These are phyloP conservation scores for Teratosphaeria nubilosa DNA, from an alignment of 2,329 filamentous ascomycete species.

Conservation along the genomic window DNA sequence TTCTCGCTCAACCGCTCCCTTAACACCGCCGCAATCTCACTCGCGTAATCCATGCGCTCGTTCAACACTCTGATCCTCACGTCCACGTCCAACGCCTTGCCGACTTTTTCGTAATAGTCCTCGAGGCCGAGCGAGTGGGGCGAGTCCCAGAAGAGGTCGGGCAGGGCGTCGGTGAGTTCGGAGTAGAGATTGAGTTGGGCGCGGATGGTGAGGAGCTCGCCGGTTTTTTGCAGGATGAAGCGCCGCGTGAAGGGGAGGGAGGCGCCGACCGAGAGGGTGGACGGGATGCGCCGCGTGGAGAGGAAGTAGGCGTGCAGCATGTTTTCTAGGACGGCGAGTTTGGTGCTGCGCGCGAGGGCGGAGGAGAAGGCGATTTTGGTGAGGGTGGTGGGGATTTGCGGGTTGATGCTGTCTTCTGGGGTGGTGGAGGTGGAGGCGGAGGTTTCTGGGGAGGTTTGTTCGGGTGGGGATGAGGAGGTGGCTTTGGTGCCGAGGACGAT, in stretches of 20 bases:
- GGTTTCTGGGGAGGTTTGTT: neutral
- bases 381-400: slow-evolving; percentile 52
- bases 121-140: slow-evolving; percentile 81
- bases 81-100: slow-evolving; percentile 78
- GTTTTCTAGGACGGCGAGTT: slow-evolving; percentile 82
- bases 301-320: slow-evolving; percentile 76
- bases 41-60: slow-evolving; percentile 95
- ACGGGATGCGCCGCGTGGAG: slow-evolving; percentile 72
- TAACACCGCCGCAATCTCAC: slow-evolving; percentile 84
- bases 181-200: slow-evolving; percentile 95
- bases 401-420: neutral
- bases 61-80: slow-evolving; percentile 86
- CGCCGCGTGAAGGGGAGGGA: slow-evolving; percentile 54
- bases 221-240: slow-evolving; percentile 87
- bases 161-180: slow-evolving; percentile 86
- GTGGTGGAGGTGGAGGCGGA: neutral
- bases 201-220: slow-evolving; percentile 77
- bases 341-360: slow-evolving; percentile 82
- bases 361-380: slow-evolving; percentile 96
- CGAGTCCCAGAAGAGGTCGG: slow-evolving; percentile 94
- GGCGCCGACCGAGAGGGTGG: slow-evolving; percentile 60
- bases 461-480: slow-evolving; percentile 8
- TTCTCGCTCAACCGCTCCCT: slow-evolving; percentile 83
- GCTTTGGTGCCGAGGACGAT: slow-evolving; percentile 75
- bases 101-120: slow-evolving; percentile 90